Base-by-base conservation (phyloP, 129 eudicot genomes). In the Helichrysum umbraculigerum region DNA sequence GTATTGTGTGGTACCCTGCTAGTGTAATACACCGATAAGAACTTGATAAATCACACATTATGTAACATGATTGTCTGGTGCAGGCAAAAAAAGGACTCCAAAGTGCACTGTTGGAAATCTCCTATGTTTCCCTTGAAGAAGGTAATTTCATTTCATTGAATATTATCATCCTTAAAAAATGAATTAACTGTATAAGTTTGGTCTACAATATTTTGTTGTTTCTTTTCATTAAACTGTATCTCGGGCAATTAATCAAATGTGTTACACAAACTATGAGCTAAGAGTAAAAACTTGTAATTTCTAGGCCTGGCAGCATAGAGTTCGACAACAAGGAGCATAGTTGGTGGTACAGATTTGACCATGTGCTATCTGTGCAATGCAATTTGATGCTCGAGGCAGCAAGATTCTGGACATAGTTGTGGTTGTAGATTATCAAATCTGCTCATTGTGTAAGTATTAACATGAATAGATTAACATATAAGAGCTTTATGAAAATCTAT, bases 291-390 rank as follows among this genome's bases (percentile, higher is more conserved):
- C 33, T 66, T 64, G 22, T 20, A 32, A 14, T 76, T 32, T 52
- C 75, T 89, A 91, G 92, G 96, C 89, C 6, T 91, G 92, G 95
- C 87, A 75, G 81, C 70, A 83, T 87, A 87, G 85, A 81, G 85
- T 84, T 59, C 87, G 87, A 78, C 90, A 62, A 5, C 84, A 81
- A 37, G 70, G 77, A 52, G 64, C 84, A 28, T 87, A 71, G 65
- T 42, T 80, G 78, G 82, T 76, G 71, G 81, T 78, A 17, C 76
- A 83, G 77, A 79, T 80, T 33, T 59, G 86, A 37, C 85, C 85
- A 52, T 52, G 59, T 6, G 22, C 59, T 52, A 52, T 20, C 22
- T 21, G 7, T 52, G 20, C 19, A 52, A 52, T 52, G 59, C 19
- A 17, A 29, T 25, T 19, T 39, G 32, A 7, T 63, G 39, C 33